Evolutionary conservation across 495 filamentous ascomycete genomes (phyloP).

Genomic region (Penicillium herquei): DNA sequence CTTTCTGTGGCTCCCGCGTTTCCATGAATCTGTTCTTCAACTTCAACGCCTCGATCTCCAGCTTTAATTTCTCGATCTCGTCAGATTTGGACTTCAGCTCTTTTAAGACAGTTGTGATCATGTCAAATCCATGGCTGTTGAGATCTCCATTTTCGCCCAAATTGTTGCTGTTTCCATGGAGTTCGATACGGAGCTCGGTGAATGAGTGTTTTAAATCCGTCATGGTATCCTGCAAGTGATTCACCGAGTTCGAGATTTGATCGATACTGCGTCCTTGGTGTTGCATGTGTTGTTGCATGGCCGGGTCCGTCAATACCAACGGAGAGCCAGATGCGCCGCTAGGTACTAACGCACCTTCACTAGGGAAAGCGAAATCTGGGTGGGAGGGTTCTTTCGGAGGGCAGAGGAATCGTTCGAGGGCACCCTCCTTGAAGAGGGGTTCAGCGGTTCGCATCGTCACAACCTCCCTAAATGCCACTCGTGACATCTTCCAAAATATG

Average conservation of each 20-base stretch:
- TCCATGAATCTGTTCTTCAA: constrained; percentile 41
- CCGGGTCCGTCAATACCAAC: constrained; percentile 1
- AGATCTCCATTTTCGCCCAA: constrained; percentile 13
- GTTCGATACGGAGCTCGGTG: constrained; percentile 41
- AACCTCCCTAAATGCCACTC: constrained; percentile 45
- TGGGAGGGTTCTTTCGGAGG: constrained; percentile 25
- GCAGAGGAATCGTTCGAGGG: constrained; percentile 31
- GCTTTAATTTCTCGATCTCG: constrained; percentile 45
- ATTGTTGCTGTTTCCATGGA: constrained; percentile 33
- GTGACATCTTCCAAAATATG: constrained; percentile 47
- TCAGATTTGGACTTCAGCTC: constrained; percentile 46
- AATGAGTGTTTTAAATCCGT: constrained; percentile 45
- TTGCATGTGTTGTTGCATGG: constrained; percentile 40
- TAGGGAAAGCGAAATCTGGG: constrained; percentile 18
- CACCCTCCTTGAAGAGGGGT: constrained; percentile 37
- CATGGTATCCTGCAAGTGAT: constrained; percentile 47
- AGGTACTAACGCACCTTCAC: constrained; percentile 32
- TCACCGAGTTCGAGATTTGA: constrained; percentile 46
- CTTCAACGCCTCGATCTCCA: constrained; percentile 47
- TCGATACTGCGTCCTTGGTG: constrained; percentile 44
- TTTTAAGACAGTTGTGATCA: constrained; percentile 45
- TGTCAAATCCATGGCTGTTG: constrained; percentile 31
- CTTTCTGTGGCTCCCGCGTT: constrained; percentile 23
- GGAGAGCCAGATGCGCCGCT: constrained; percentile 18
- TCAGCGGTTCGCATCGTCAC: constrained; percentile 47